phyloP scores from a whole-genome alignment of 345 rosid genomes.

The Geranium brycei region DNA sequence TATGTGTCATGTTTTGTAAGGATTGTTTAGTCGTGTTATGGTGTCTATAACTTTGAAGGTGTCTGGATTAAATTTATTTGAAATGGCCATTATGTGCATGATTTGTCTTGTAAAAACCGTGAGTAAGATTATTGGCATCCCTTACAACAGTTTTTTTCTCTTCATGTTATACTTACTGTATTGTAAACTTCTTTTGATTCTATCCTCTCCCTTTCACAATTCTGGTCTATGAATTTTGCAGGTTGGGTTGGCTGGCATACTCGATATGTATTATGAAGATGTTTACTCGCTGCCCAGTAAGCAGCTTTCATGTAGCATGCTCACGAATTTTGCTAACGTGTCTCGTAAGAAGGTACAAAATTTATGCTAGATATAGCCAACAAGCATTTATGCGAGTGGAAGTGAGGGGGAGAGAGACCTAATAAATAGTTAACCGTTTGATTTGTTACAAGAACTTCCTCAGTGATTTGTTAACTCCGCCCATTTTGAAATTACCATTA shows the following conservation, averaged over 20 bases:
- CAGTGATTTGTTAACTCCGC: neutral
- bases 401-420: neutral
- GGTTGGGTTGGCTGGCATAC: constrained; percentile 68
- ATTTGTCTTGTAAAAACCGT: neutral
- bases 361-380: neutral
- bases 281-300: constrained; percentile 59
- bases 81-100: neutral
- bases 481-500: neutral
- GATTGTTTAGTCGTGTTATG: neutral
- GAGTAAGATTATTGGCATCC: neutral
- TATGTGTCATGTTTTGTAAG: neutral
- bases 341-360: constrained; percentile 47
- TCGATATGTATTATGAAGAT: constrained; percentile 82
- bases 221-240: constrained; percentile 19
- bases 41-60: too few relatives aligned
- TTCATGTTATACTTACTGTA: neutral
- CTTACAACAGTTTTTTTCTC: too few relatives aligned
- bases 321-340: constrained; percentile 29
- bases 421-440: too few relatives aligned
- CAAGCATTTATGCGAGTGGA: neutral
- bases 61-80: neutral
- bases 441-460: neutral
- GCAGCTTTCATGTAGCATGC: constrained; percentile 36
- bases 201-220: neutral
- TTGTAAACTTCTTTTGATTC: neutral